phyloP scores from a whole-genome alignment of 306 rosid genomes.

The Leucaena leucocephala region DNA sequence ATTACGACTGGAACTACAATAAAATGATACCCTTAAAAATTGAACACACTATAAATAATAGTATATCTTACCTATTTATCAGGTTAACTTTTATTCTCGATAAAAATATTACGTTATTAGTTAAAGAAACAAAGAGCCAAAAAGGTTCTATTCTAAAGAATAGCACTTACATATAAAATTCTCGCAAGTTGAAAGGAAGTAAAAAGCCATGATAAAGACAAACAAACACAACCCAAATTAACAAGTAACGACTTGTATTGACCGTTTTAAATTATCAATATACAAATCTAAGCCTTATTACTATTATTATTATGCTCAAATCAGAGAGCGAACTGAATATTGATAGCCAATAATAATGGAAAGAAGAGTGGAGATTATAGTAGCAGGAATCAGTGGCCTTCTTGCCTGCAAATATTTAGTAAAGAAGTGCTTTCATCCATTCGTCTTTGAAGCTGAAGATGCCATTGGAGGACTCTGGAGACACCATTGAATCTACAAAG shows the following conservation, averaged over 20 bases:
- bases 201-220: neutral
- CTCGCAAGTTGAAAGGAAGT: neutral
- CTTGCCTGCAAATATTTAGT: slow-evolving; percentile 47
- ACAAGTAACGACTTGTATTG: neutral
- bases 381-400: slow-evolving; percentile 61
- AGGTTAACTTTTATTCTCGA: no score
- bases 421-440: slow-evolving; percentile 47
- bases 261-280: neutral
- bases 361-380: slow-evolving; percentile 50
- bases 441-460: slow-evolving; percentile 55
- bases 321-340: neutral
- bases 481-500: slow-evolving; percentile 48
- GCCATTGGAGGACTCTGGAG: slow-evolving; percentile 60
- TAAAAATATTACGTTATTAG: no score
- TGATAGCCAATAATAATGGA: slow-evolving; percentile 33
- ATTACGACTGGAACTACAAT: no score
- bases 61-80: no score
- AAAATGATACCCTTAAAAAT: no score
- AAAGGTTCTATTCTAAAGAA: neutral
- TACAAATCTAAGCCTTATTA: neutral
- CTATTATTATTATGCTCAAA: neutral
- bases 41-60: no score
- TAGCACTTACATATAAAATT: neutral
- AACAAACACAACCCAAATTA: neutral
- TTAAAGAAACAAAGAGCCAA: no score